These are phyloP conservation scores for Colletotrichum salicis DNA, from an alignment of 2,329 filamentous ascomycete species.

Conservation along the genomic window DNA sequence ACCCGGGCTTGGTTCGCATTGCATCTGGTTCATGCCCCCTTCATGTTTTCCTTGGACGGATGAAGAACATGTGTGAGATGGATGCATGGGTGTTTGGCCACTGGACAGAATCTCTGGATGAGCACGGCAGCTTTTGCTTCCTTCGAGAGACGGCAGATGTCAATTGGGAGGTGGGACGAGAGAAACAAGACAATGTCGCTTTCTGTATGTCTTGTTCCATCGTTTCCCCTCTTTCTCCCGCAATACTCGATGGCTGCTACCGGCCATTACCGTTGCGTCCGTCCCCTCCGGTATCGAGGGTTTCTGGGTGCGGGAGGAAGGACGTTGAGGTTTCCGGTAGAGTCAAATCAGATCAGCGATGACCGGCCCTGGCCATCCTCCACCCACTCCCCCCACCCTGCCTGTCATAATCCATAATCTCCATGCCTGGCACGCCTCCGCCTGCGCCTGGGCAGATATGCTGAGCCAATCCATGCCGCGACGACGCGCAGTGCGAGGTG, in stretches of 20 bases:
- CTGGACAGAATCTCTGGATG: neutral
- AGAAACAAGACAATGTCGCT: neutral
- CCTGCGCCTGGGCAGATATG: neutral
- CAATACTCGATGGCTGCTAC: constrained; percentile 12
- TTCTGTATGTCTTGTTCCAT: neutral
- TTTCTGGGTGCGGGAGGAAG: constrained; percentile 14
- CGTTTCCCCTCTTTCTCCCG: neutral
- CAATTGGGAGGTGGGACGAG: neutral
- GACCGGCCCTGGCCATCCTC: constrained; percentile 17
- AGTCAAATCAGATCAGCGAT: constrained; percentile 24
- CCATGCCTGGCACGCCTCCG: neutral
- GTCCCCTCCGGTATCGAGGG: constrained; percentile 1
- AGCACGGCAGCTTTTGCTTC: constrained; percentile 1
- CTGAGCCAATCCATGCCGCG: neutral
- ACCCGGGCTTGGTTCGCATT: neutral
- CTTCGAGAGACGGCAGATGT: neutral
- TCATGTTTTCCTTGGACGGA: neutral
- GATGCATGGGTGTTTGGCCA: neutral
- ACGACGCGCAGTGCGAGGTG: constrained; percentile 10
- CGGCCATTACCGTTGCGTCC: constrained; percentile 18
- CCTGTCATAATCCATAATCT: neutral
- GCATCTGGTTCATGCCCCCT: neutral
- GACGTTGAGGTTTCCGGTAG: constrained; percentile 32
- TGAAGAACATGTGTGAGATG: neutral
- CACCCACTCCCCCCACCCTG: neutral